A percentile compares a stretch with the other conserved stretches of the same genome.
Conservation (phyloP, 2,329 filamentous ascomycete species). For the Paecilomyces variotii region DNA sequence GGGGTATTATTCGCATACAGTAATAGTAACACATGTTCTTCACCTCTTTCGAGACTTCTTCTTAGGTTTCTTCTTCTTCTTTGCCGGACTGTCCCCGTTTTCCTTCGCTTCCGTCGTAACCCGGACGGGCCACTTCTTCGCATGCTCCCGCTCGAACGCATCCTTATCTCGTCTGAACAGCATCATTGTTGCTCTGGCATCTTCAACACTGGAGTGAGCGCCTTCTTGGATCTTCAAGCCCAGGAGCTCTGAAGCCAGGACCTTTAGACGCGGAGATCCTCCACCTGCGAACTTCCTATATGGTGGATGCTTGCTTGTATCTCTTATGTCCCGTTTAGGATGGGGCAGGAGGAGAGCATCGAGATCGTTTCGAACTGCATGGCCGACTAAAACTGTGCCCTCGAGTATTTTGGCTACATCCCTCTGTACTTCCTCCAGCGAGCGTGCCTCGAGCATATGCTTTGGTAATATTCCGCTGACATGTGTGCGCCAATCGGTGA, state of each 20-base stretch:
- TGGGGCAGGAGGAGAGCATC: constrained; percentile 70
- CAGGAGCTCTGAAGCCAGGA: constrained; percentile 49
- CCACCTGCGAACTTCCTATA: constrained; percentile 57
- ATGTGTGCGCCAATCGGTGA: constrained; percentile 84
- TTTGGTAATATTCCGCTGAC: constrained; percentile 74
- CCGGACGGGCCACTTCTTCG: constrained; percentile 53
- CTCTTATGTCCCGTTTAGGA: constrained; percentile 67
- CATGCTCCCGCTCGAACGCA: constrained; percentile 74
- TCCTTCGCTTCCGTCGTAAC: constrained; percentile 24
- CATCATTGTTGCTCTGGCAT: constrained; percentile 84
- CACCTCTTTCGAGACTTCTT: constrained; percentile 38
- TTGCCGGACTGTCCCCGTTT: constrained; percentile 29
- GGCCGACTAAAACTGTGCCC: constrained; percentile 69
- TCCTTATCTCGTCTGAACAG: constrained; percentile 77
- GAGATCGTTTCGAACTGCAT: constrained; percentile 73
- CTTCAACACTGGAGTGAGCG: constrained; percentile 57
- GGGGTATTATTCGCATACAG: neutral
- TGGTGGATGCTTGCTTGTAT: constrained; percentile 69
- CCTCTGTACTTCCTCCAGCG: constrained; percentile 68
- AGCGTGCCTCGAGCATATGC: constrained; percentile 61
- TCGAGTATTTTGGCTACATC: constrained; percentile 62
- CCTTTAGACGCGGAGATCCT: constrained; percentile 45
- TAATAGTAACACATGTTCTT: constrained; percentile 8
- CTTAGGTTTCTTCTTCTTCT: constrained; percentile 41
- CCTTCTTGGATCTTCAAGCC: constrained; percentile 54